A percentile compares a stretch with the other conserved stretches of the same genome.
These are phyloP conservation scores for Ogataea saltuana DNA, from an alignment of 805 yeast genomes.

Conservation along the genomic window DNA sequence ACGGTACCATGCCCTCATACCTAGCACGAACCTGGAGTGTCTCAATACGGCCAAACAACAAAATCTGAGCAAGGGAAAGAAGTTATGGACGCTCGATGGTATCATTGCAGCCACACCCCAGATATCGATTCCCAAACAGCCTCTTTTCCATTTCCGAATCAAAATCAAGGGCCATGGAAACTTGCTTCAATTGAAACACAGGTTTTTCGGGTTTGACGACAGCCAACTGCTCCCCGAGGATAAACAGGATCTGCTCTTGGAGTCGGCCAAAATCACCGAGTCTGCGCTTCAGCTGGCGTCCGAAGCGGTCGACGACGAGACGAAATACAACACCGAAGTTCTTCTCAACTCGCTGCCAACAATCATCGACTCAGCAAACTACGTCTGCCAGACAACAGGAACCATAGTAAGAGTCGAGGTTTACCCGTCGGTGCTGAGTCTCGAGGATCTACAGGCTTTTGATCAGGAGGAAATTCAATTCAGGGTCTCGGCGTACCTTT, in stretches of 20 bases:
- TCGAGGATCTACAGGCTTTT: constrained; percentile 48
- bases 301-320: constrained; percentile 9
- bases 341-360: constrained; percentile 34
- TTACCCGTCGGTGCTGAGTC: constrained; percentile 49
- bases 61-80: constrained; percentile 12
- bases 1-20: constrained; percentile 32
- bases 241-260: constrained; percentile 22
- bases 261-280: constrained; percentile 6
- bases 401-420: constrained; percentile 55
- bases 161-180: constrained; percentile 28
- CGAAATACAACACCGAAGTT: constrained; percentile 13
- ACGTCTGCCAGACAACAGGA: constrained; percentile 46
- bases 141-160: constrained; percentile 31
- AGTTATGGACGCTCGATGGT: constrained; percentile 27
- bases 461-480: constrained; percentile 49
- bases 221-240: constrained; percentile 30
- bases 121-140: constrained; percentile 18
- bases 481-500: constrained; percentile 45
- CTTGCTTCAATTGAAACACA: constrained; percentile 23
- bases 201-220: constrained; percentile 31
- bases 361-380: constrained; percentile 48
- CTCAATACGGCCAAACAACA: constrained; percentile 20
- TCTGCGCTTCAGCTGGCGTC: constrained; percentile 3
- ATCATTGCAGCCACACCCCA: constrained; percentile 27
- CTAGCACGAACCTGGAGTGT: constrained; percentile 35